Base-by-base conservation (phyloP, 305 asterid species). In the Nicotiana rustica region DNA sequence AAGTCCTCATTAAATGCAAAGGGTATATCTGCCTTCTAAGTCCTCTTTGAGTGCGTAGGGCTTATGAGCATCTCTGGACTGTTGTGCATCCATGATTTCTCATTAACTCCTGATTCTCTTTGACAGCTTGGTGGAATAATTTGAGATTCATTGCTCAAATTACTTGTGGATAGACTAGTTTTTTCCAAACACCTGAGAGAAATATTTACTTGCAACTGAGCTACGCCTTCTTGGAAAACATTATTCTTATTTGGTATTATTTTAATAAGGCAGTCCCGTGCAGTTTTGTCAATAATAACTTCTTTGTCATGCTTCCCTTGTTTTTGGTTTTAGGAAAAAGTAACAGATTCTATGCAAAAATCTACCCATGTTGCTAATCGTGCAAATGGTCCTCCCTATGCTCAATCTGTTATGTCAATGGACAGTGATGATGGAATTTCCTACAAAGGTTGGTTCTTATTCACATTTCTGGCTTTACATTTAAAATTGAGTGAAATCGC, bases 361-460 rank as follows among this genome's bases (percentile, higher is more conserved):
- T 89, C 96, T 81, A 83, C 97, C 82, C 94, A 93, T 83, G 93
- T 84, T 71, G 88, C 92, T 77, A 95, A 86, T 81, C 93, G 90
- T 83, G 68, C 94, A 65, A 92, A 89, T 85, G 96, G 89, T 78
- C 98, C 98, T 69, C 92, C 97, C 13, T 93, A 92, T 90, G 94
- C 88, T 82, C 98, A 92, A 86, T 84, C 98, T 19, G 82, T 86
- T 84, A 83, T 91, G 86, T 87, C 97, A 41, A 86, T 92, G 92
- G 98, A 95, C 84, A 88, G 87, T 85, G 98, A 96, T 89, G 99
- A 95, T 88, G 98, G 98, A 81, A 91, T 96, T 90, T 87, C 99
- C 67, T 92, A 85, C 84, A 84, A 88, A 84, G 98, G 99, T 96
- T 69, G 52, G 89, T 89, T 65, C 49, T 55, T 76, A 25, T 76